Percentiles rank a stretch among this genome's conserved stretches.
Conservation (phyloP, 2,329 filamentous ascomycete species). For the Dactylella cylindrospora region DNA sequence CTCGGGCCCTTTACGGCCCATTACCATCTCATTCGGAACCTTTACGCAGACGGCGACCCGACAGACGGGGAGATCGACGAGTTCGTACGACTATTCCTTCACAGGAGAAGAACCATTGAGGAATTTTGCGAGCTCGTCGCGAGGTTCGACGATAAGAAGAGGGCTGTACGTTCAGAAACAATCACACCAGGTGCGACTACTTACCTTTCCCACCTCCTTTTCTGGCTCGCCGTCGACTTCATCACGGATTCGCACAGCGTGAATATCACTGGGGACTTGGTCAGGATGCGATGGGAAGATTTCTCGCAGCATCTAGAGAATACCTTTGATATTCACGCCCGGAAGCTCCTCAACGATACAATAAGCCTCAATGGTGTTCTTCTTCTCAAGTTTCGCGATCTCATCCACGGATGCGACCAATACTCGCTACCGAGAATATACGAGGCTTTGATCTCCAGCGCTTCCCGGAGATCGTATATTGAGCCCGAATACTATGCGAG, state of each 20-base stretch:
- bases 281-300: background rate
- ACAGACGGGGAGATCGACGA: background rate
- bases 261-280: background rate
- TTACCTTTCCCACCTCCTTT: constrained; percentile 5
- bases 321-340: background rate
- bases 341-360: background rate
- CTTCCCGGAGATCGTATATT: background rate
- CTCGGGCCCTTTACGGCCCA: constrained; percentile 9
- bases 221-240: constrained; percentile 20
- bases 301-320: background rate
- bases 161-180: background rate
- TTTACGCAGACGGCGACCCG: background rate
- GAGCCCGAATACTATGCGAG: background rate
- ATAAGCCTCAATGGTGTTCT: background rate
- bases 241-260: background rate
- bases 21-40: background rate
- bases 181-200: background rate
- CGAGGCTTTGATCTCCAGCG: too few species aligned
- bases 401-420: background rate
- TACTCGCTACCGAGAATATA: background rate
- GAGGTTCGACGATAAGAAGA: background rate
- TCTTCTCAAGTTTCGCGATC: constrained; percentile 4
- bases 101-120: constrained; percentile 2
- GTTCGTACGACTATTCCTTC: background rate
- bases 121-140: constrained; percentile 1